Evolutionary conservation across 2,329 filamentous ascomycete species (phyloP), one percentile per base, ranked within the genome.

Genomic region (Zasmidium angulare): DNA sequence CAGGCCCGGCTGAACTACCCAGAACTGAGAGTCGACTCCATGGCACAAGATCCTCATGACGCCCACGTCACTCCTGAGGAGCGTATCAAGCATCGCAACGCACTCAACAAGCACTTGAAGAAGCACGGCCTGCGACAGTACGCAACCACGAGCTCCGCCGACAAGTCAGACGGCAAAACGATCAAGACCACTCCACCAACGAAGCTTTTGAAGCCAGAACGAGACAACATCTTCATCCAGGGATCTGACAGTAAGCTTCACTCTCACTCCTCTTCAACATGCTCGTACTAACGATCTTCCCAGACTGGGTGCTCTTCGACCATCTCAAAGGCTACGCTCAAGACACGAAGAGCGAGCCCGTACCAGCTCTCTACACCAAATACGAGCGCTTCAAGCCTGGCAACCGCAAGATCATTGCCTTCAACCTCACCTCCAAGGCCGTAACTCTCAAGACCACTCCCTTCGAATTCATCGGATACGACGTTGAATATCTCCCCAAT

Each of bases 181-280:
- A 11, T 4, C 26, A 29, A 29, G 26, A 29, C 26, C 6, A 29
- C 4, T n/a, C n/a, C 6, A 17, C 36, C 36, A 17, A 43, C 7
- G 36, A 43, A 43, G 36, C 36, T 3, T 10, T 46, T 46, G 51
- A 53, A 53, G 51, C 36, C 19, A 22, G 11, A 2, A 21, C 31
- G 20, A 20, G 23, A 53, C 21, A n/a, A 53, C 26, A 36, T 53
- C 26, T 40, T n/a, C 11, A 46, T 53, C 20, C 14, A 50, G 21
- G 50, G 58, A 19, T 46, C 24, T 19, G 23, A 57, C 80, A 76
- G 0, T 74, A 75, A 10, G 74, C 55, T 36, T 60, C 64, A 43
- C 55, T 29, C 55, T 66, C 60, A 26, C 61, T 43, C 40, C 21
- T 29, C 43, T 14, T n/a, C 20, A 20, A 36, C 36, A 43, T 17